These are phyloP conservation scores for Corrigiola litoralis DNA, from an alignment of 179 eudicot species.

Conservation along the genomic window DNA sequence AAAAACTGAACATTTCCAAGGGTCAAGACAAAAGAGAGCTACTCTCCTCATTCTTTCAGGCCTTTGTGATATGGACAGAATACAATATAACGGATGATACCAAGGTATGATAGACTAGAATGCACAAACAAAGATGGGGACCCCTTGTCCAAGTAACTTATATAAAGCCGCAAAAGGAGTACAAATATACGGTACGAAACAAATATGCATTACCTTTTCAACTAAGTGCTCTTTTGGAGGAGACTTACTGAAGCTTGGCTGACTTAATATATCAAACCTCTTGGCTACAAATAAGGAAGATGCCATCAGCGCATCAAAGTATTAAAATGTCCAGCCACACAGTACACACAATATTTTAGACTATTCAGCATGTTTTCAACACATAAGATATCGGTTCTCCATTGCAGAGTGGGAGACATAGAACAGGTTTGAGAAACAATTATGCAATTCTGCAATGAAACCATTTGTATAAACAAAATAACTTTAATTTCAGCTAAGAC, in stretches of 20 bases:
- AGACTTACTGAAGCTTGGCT: conserved; percentile 25
- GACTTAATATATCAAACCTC: conserved; percentile 30
- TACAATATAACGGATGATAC: no score
- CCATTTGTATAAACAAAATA: background rate
- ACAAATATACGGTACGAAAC: background rate
- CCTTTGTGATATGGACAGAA: no score
- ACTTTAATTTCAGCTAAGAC: no score
- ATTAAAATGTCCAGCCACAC: background rate
- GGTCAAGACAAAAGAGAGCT: no score
- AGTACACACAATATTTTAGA: background rate
- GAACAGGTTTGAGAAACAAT: background rate
- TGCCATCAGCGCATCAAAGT: conserved; percentile 8
- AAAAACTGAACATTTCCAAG: no score
- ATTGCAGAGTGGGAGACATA: background rate
- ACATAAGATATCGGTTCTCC: conserved; percentile 2
- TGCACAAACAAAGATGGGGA: background rate
- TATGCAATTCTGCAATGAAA: background rate
- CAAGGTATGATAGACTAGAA: no score
- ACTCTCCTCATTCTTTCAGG: no score
- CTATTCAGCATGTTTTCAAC: background rate
- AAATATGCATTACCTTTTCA: conserved; percentile 58
- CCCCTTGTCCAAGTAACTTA: background rate
- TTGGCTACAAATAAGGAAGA: conserved; percentile 34
- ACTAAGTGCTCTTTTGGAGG: conserved; percentile 77
- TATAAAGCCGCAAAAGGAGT: no score